Percentiles rank a stretch among this genome's conserved stretches.
Conservation (phyloP, 148 eudicot genomes). For the Heliosperma pusillum region DNA sequence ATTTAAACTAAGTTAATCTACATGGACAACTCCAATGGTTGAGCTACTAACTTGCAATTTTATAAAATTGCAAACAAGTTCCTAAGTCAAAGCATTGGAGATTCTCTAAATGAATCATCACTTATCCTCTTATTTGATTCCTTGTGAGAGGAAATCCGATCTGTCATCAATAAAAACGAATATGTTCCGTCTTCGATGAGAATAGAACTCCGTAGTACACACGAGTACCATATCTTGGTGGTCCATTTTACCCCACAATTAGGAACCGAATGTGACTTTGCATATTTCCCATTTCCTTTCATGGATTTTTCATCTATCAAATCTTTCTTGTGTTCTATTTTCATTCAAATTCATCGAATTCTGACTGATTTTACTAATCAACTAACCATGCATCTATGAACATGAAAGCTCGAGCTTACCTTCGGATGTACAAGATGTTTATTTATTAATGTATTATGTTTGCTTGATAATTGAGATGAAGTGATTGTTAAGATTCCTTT, state of each 20-base stretch:
- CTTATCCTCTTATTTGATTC: no score
- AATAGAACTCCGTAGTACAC: no score
- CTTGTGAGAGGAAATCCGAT: no score
- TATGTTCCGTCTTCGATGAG: no score
- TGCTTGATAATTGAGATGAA: neutral
- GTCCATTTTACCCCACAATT: conserved; percentile 3
- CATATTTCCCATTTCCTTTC: neutral
- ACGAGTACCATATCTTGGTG: conserved; percentile 1
- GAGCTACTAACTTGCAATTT: no score
- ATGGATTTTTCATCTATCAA: neutral
- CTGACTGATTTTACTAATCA: neutral
- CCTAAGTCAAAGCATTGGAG: no score
- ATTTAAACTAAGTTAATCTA: no score
- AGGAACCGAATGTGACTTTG: conserved; percentile 14
- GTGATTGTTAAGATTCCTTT: neutral
- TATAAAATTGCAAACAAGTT: no score
- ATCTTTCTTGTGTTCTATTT: neutral
- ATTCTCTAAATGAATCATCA: no score
- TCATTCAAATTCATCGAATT: conserved; percentile 4
- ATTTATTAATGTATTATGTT: neutral
- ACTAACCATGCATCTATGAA: neutral
- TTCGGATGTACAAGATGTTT: neutral
- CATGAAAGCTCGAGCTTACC: neutral
- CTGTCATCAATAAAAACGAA: no score
- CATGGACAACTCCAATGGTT: no score